Conservation (phyloP, 139 green algal species). For the Tetraselmis striata region DNA sequence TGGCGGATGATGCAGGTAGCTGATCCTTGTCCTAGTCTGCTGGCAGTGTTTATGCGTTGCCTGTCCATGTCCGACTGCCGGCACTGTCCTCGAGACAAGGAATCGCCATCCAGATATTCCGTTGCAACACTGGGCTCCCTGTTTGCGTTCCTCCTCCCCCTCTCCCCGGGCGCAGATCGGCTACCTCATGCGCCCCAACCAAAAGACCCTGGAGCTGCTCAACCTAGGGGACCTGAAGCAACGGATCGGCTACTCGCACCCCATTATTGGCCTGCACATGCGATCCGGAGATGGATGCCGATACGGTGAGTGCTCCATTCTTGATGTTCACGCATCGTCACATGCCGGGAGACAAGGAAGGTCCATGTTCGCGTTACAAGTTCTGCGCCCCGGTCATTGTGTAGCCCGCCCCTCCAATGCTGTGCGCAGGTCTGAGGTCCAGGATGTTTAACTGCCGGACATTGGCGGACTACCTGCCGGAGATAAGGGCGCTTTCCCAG, state of each 20-base stretch:
- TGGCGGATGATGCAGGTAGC: background rate
- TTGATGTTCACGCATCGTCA: background rate
- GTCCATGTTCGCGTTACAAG: too few relatives aligned
- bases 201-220: background rate
- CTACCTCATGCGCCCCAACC: slow-evolving; percentile 5
- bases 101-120: too few relatives aligned
- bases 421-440: background rate
- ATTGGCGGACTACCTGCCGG: background rate
- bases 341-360: too few relatives aligned
- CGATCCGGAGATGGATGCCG: background rate
- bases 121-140: too few relatives aligned
- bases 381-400: too few relatives aligned
- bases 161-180: too few relatives aligned
- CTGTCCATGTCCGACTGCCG: background rate
- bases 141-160: too few relatives aligned
- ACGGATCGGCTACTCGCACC: slow-evolving; percentile 5
- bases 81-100: too few relatives aligned
- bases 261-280: slow-evolving; percentile 10
- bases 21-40: background rate
- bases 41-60: background rate
- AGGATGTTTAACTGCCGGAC: background rate
- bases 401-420: background rate
- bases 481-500: background rate
- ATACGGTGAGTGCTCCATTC: background rate
- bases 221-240: slow-evolving; percentile 2